Base-by-base conservation (phyloP, 305 asterid genomes). In the Euphrasia arctica region DNA sequence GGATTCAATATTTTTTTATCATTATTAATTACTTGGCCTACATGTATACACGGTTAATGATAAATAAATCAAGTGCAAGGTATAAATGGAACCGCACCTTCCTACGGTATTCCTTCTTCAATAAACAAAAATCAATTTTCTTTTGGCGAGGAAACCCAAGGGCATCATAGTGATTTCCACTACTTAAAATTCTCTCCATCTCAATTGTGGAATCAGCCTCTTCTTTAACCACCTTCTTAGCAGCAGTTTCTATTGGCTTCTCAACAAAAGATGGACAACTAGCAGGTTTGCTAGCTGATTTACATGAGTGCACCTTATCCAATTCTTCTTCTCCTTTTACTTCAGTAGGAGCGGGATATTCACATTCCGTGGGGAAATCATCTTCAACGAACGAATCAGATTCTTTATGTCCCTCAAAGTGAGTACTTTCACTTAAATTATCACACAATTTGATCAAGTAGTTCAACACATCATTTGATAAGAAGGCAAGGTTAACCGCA, bases 101-200 rank as follows among this genome's bases (percentile, higher is more conserved):
- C 80, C 87, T 94, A 49, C 80, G 89, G 70, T 94, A 94, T 77
- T 90, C 99, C 80, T 88, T 90, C 83, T 84, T 94, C 86, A 94
- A 78, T 61, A 85, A 71, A 25, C 64, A 36, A 22, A 66, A 70
- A 73, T 94, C 99, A 64, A 91, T 68, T 75, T 83, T 88, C 79
- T 79, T 88, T 59, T 81, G 78, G 57, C 85, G 92, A 9, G 83
- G 80, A 75, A 91, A 83, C 50, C 90, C 99, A 62, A 94, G 85
- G 59, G 98, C 96, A 77, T 88, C 99, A 73, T 94, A 94, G 82
- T 94, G 95, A 82, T 90, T 86, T 32, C 62, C 80, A 77, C 97
- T 72, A 63, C 68, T 78, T 63, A 88, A 71, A 63, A 94, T 94
- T 70, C 95, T 88, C 77, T 85, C 77, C 96, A 94, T 91, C 89